Base-by-base conservation (phyloP, 306 rosid species). In the Fragaria vesca region DNA sequence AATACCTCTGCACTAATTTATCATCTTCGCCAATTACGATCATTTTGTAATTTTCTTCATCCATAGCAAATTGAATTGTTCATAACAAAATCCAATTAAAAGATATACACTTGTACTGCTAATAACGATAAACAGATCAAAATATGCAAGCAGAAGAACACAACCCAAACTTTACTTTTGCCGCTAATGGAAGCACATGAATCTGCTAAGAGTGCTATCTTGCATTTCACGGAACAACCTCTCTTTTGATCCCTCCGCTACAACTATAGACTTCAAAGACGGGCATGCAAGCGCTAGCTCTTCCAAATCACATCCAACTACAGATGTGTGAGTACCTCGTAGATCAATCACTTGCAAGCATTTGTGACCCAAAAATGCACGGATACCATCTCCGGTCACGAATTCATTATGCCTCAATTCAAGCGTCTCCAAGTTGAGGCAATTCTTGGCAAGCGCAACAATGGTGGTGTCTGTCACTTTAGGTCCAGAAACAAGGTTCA, bases 381-480 rank as follows among this genome's bases (percentile, higher is more conserved):
- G 67, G 30, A 62, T 13, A 3, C 42, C 10, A 13, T 12, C 18
- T 4, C 20, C 6, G 1, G 42, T 62, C 67, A 28, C 40, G 20
- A 30, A 28, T 5, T 6, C 6, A 26, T 12, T 61, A 1, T 50
- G 4, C 2, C 18, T n/a, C 15, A 73, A 38, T 36, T 54, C n/a
- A 12, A 73, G n/a, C 50, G 12, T 36, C 76, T 73, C 76, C 63
- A 73, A 73, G 34, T 55, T 54, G 32, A 4, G 66, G 21, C 76
- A 74, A 13, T 78, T 36, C 50, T 74, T 61, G 11, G 85, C 85
- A n/a, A 84, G 68, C 2, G 83, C 81, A 26, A 63, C 11, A 50
- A 70, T 61, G 11, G 81, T 66, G 5, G 3, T 17, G 51, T 84
- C 78, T 12, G 82, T 61, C 7, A 84, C 75, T 55, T 46, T 38